Evolutionary conservation across 371 early-diverging fungal species (phyloP).

Genomic region (Parasitella parasitica): DNA sequence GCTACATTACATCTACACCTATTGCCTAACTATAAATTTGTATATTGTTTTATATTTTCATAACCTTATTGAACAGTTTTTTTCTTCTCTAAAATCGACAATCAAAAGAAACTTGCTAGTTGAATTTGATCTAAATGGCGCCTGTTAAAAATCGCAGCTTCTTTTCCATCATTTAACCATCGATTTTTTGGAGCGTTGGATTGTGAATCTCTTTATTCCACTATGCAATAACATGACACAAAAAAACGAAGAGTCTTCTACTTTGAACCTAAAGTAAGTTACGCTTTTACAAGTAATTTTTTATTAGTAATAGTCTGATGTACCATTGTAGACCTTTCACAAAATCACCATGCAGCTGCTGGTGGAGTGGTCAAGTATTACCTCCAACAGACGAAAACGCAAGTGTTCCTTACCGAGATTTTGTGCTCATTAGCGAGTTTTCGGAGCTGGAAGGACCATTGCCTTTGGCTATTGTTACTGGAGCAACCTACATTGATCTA

Average conservation of each 20-base stretch:
- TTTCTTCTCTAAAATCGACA: neutral
- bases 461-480: conserved; percentile 51
- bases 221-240: conserved; percentile 10
- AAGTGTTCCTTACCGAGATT: conserved; percentile 39
- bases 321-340: neutral
- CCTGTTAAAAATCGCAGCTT: neutral
- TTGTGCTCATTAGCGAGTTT: conserved; percentile 61
- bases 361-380: conserved; percentile 23
- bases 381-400: conserved; percentile 1
- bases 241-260: conserved; percentile 4
- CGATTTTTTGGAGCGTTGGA: neutral
- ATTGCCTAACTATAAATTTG: no score
- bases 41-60: neutral
- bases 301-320: no score
- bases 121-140: neutral
- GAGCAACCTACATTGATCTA: conserved; percentile 32
- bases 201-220: neutral
- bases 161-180: neutral
- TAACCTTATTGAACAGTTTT: no score
- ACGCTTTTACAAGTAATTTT: neutral
- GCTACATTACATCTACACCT: no score
- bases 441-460: conserved; percentile 62
- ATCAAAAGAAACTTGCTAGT: neutral
- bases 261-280: neutral
- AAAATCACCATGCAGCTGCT: neutral